Evolutionary conservation across 1,284 basidiomycete genomes (phyloP), one percentile per base, ranked within the genome.

Genomic region (Ceratobasidium theobromae): DNA sequence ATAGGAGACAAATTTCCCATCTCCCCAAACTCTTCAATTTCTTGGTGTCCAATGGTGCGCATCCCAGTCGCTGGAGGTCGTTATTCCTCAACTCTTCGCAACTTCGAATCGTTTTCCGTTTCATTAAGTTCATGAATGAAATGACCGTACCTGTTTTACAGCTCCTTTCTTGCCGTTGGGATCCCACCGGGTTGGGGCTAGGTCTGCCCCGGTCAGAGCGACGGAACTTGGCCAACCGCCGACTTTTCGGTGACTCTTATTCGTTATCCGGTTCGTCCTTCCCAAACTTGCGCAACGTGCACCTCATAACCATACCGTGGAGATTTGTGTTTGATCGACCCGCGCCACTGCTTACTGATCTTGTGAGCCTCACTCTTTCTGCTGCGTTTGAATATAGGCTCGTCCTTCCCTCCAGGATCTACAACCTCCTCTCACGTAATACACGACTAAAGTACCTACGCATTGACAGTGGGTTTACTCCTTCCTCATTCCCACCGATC

Each of bases 141-240:
- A 21, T 21, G 25, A 27, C 60, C 18, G 48, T 49, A 4, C 38
- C 33, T 11, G 48, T 25, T 21, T 41, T 64, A 25, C 35, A 21
- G 27, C 35, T 33, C 27, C 60, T 65, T n/a, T 65, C 60, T 8
- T n/a, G 51, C 23, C 5, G 40, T 30, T 65, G 60, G 60, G 28
- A 43, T n/a, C n/a, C n/a, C n/a, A n/a, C n/a, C n/a, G 35, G 21
- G 16, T 27, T 12, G 30, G n/a, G 45, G 23, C 5, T 25, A 21
- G 5, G 27, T 23, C 14, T 27, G 21, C 14, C 21, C 21, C n/a
- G 21, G 11, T 14, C 21, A 25, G 45, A 48, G 45, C n/a, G 21
- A 25, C n/a, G n/a, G 21, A 48, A 23, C 21, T 48, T 48, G 21
- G 45, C 21, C 21, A 23, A 48, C 21, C 45, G 21, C n/a, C 45